Evolutionary conservation across 2,329 filamentous ascomycete genomes (phyloP).

Genomic region (Calonectria fujianensis): DNA sequence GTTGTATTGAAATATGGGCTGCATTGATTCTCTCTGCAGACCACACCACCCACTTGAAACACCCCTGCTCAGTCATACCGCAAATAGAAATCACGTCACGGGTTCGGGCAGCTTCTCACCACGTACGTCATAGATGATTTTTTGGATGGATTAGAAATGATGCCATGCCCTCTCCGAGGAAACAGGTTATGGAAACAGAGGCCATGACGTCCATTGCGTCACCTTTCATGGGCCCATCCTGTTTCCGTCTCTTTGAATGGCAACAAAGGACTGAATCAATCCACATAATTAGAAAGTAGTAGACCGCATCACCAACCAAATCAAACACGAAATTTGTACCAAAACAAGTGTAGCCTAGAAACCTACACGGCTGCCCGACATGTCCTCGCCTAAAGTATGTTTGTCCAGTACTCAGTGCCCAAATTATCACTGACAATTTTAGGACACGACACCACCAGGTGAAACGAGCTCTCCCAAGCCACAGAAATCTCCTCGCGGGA

Average conservation of each 20-base stretch:
- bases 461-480: conserved; percentile 37
- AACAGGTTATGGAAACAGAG: conserved; percentile 50
- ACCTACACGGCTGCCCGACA: conserved; percentile 9
- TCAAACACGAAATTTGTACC: neutral
- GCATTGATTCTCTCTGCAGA: conserved; percentile 13
- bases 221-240: conserved; percentile 45
- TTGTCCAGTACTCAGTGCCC: no score
- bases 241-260: conserved; percentile 47
- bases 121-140: conserved; percentile 41
- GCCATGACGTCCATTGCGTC: conserved; percentile 56
- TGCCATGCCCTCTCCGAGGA: conserved; percentile 37
- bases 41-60: conserved; percentile 24
- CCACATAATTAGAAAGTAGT: conserved; percentile 22
- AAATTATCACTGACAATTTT: conserved; percentile 35
- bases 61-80: conserved; percentile 34
- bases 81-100: conserved; percentile 28
- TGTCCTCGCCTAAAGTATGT: conserved; percentile 52
- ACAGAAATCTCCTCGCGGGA: conserved; percentile 39
- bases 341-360: neutral
- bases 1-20: conserved; percentile 39
- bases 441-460: conserved; percentile 41
- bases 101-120: conserved; percentile 19
- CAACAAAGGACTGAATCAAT: conserved; percentile 48
- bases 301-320: neutral
- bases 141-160: conserved; percentile 26